Percentiles rank a stretch among this genome's conserved stretches.
These are phyloP conservation scores for Tardiomyces depauwii DNA, from an alignment of 1,139 yeast species.

Conservation along the genomic window DNA sequence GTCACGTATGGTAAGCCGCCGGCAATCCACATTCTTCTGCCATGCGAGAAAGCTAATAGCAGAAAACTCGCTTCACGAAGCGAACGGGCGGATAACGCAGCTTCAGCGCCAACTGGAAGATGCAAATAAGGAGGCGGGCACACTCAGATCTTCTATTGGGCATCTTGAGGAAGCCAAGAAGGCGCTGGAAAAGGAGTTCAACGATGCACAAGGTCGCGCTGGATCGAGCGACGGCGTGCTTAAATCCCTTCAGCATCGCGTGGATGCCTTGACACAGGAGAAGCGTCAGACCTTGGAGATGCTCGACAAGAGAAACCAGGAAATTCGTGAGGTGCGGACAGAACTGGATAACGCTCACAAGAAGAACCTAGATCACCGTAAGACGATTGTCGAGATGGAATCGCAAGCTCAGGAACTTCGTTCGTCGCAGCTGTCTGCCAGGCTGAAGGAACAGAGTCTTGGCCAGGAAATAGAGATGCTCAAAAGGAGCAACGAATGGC, in stretches of 20 bases:
- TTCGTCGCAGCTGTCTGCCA: conserved; percentile 25
- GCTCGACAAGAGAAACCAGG: conserved; percentile 36
- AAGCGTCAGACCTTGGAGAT: not conserved
- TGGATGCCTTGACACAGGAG: conserved; percentile 8
- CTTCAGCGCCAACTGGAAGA: conserved; percentile 24
- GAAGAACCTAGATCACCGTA: conserved; percentile 36
- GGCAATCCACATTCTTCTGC: too few relatives aligned
- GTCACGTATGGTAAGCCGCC: conserved; percentile 27
- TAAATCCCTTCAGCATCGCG: conserved; percentile 10
- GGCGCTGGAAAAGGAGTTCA: conserved; percentile 22
- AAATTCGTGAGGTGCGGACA: conserved; percentile 37
- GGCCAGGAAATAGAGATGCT: conserved; percentile 29
- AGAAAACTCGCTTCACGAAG: conserved; percentile 40
- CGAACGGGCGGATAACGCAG: conserved; percentile 25
- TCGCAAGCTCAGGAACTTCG: conserved; percentile 25
- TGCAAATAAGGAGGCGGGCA: conserved; percentile 20
- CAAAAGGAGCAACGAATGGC: conserved; percentile 29
- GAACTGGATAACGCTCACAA: conserved; percentile 41
- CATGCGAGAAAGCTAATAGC: conserved; percentile 9
- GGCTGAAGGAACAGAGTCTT: conserved; percentile 29
- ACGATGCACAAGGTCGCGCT: conserved; percentile 19
- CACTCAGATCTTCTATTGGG: conserved; percentile 24
- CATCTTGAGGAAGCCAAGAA: conserved; percentile 21
- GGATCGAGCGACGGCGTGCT: conserved; percentile 11
- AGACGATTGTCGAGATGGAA: conserved; percentile 30